Base-by-base conservation (phyloP, 2,329 filamentous ascomycete species). In the Lasiodiplodia hormozganensis region DNA sequence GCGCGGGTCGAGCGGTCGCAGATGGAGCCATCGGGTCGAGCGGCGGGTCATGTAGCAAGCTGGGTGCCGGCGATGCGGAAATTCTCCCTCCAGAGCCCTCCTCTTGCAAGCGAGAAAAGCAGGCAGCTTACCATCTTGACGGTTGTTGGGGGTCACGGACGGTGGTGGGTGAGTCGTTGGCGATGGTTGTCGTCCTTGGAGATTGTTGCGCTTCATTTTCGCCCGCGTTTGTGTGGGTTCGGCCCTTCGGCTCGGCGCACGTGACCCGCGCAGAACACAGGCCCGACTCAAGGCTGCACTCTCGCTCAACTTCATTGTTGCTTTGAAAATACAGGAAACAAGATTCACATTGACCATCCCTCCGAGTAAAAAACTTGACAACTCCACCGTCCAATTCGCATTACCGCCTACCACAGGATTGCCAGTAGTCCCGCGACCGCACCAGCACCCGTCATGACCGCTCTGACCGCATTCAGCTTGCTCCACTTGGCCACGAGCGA, bases 51-150 rank as follows among this genome's bases (percentile, higher is more conserved):
- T 38, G 34, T 40, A 51, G 38, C 65, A 64, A 57, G 51, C 14
- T 49, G 64, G 38, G 49, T 23, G 53, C 25, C 28, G 38, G 40
- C 38, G 53, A 38, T 38, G 65, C 38, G 28, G 34, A 58, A 28
- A 58, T 38, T 31, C 14, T 16, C 62, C 49, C 6, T n/a, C 23
- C 28, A 21, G 25, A 4, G 10, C 7, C 28, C 38, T 52, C 38
- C 38, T 58, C 53, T n/a, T 21, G 53, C 53, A 38, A 58, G 3
- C 25, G 31, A 16, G 51, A 60, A 58, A 28, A 28, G 11, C 31
- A 51, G 28, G 52, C 57, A 57, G 76, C 78, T 79, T 73, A 80
- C 78, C 78, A 80, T 80, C 74, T 77, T 80, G 77, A 77, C 77
- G 76, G 76, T 76, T 77, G 51, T 78, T 75, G 74, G 74, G 74